Conservation (phyloP, 345 rosid genomes). For the Abelmoschus esculentus region DNA sequence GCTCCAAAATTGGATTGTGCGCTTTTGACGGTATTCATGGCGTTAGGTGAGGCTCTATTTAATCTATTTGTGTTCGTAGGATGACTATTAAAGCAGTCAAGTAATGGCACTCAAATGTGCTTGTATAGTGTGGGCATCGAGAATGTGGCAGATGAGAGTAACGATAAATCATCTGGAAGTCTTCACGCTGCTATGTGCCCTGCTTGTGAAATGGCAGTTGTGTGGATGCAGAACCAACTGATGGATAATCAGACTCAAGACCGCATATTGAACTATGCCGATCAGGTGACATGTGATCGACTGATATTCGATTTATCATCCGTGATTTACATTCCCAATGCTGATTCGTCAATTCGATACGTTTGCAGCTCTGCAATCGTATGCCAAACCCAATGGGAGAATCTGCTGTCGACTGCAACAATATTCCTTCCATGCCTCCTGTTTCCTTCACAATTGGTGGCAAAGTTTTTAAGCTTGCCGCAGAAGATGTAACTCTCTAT, state of each 20-base stretch:
- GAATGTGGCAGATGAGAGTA: slow-evolving; percentile 57
- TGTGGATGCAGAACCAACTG: slow-evolving; percentile 83
- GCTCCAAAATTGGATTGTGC: slow-evolving; percentile 83
- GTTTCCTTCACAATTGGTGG: slow-evolving; percentile 82
- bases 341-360: not conserved
- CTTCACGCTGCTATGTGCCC: slow-evolving; percentile 51
- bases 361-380: slow-evolving; percentile 66
- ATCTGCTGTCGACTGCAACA: slow-evolving; percentile 74
- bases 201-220: slow-evolving; percentile 88
- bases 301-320: not conserved
- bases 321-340: not conserved
- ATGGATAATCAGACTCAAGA: slow-evolving; percentile 72
- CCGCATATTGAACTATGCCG: slow-evolving; percentile 45
- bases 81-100: not conserved
- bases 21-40: slow-evolving; percentile 71
- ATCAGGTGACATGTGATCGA: slow-evolving; percentile 40
- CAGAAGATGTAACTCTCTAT: slow-evolving; percentile 51
- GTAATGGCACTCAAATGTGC: not conserved
- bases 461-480: slow-evolving; percentile 54
- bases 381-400: slow-evolving; percentile 90
- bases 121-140: slow-evolving; percentile 58
- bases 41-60: slow-evolving; percentile 47
- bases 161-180: slow-evolving; percentile 29
- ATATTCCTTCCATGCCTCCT: slow-evolving; percentile 63
- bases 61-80: not conserved